Base-by-base conservation (phyloP, 2,329 filamentous ascomycete species). In the Colletotrichum higginsianum region DNA sequence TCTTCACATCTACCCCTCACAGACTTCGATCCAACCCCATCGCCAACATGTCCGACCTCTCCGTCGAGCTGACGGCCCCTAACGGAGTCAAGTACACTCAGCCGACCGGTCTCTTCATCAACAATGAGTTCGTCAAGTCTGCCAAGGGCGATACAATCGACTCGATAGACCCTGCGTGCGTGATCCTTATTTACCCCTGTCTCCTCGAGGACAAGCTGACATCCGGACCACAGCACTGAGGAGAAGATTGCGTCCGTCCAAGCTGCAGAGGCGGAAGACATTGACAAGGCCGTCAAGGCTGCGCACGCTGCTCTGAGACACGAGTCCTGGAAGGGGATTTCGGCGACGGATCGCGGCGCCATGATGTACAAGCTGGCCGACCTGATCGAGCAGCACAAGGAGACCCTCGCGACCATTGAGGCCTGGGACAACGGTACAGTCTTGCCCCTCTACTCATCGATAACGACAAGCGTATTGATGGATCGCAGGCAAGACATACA, bases 31-130 rank as follows among this genome's bases (percentile, higher is more conserved):
- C n/a, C 23, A 61, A n/a, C 16, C 23, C 6, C 35, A 23, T 16
- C 52, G 8, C 30, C 62, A 42, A 15, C 2, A 73, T 74, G 71
- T 68, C 74, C 35, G 66, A 66, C 44, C 69, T 75, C 18, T 69
- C 68, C 11, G 80, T 88, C 72, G 87, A 92, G 76, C 86, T 93
- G 66, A 92, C 88, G 11, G 90, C 91, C 68, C 91, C 91, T 13
- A 94, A 94, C 80, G 92, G 92, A 76, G 86, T 84, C 77, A 90
- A 89, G 76, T 93, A 92, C 76, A 84, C 82, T 38, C 90, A 93
- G 80, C 91, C 91, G 13, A 88, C 88, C 16, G 92, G 93, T 12
- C 86, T 94, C 7, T 94, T 94, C 82, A 94, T 94, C 83, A 93
- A 93, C 84, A 94, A 94, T 71, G 90, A 93, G 78, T 94, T 92